Conservation (phyloP, 2,329 filamentous ascomycete species). For the Venturia oleaginea region DNA sequence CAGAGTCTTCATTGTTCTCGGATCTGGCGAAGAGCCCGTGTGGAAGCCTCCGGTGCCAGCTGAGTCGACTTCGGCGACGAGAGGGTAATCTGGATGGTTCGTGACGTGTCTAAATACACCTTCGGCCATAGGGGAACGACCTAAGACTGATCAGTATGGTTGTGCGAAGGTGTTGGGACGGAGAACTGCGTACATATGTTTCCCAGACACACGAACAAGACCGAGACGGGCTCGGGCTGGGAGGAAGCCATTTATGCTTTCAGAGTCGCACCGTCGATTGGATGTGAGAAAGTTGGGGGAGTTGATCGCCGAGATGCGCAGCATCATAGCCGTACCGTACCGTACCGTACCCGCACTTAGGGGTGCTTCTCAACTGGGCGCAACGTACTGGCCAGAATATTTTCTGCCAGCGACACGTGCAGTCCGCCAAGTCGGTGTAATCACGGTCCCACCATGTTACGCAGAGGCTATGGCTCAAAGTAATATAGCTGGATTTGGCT, state of each 20-base stretch:
- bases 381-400: too few species aligned
- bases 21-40: slow-evolving; percentile 64
- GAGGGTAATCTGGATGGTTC: slow-evolving; percentile 45
- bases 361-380: too few species aligned
- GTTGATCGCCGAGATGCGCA: not conserved
- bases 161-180: not conserved
- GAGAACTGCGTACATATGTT: slow-evolving; percentile 65
- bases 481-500: too few species aligned
- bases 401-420: too few species aligned
- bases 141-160: slow-evolving; percentile 23
- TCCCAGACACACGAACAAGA: slow-evolving; percentile 92
- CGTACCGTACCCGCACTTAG: too few species aligned
- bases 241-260: not conserved
- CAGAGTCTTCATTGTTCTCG: slow-evolving; percentile 74
- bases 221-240: slow-evolving; percentile 36
- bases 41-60: slow-evolving; percentile 91
- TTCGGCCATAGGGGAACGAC: slow-evolving; percentile 87
- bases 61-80: slow-evolving; percentile 67
- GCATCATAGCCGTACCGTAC: not conserved
- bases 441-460: too few species aligned
- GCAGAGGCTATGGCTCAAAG: too few species aligned
- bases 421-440: too few species aligned
- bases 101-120: slow-evolving; percentile 73
- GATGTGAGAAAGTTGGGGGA: not conserved
- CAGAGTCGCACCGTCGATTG: not conserved